A percentile compares a stretch with the other conserved stretches of the same genome.
Evolutionary conservation across 129 eudicot genomes (phyloP).

Genomic region (Centaurea solstitialis): DNA sequence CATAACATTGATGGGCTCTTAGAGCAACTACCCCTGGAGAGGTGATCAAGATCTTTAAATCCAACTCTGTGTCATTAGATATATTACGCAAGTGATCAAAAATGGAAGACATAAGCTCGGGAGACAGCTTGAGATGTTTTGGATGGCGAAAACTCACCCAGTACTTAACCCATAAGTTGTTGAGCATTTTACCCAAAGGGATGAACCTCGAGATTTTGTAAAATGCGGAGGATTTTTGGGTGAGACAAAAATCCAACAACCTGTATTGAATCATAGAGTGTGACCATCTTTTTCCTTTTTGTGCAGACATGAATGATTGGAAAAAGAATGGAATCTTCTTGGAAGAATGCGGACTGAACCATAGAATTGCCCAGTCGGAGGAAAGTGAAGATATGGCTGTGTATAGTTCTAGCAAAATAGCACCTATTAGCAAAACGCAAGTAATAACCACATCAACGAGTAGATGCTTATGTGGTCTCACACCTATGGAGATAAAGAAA

Average conservation of each 20-base stretch:
- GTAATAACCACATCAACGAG: constrained; percentile 24
- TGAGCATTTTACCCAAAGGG: constrained; percentile 5
- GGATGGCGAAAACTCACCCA: constrained; percentile 18
- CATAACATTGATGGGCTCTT: background rate
- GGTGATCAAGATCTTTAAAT: background rate
- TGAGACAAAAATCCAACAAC: constrained; percentile 32
- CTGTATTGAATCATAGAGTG: constrained; percentile 44
- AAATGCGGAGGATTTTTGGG: constrained; percentile 19
- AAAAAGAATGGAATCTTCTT: constrained; percentile 8
- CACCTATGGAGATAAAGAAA: background rate
- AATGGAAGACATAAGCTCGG: constrained; percentile 25
- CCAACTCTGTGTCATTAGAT: constrained; percentile 8
- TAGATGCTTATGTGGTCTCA: background rate
- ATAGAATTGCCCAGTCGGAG: constrained; percentile 36
- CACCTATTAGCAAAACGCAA: constrained; percentile 35
- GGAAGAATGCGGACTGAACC: constrained; percentile 17
- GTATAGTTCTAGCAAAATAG: constrained; percentile 35
- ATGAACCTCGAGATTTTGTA: background rate
- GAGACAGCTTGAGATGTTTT: constrained; percentile 8
- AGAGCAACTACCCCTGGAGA: constrained; percentile 35
- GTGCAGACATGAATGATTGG: background rate
- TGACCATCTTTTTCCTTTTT: constrained; percentile 42
- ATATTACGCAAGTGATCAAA: constrained; percentile 22
- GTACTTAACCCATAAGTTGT: constrained; percentile 17
- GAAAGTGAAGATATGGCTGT: constrained; percentile 19